Evolutionary conservation across 1,284 basidiomycete genomes (phyloP), one percentile per base, ranked within the genome.

Genomic region (Cutaneotrichosporon sp.): DNA sequence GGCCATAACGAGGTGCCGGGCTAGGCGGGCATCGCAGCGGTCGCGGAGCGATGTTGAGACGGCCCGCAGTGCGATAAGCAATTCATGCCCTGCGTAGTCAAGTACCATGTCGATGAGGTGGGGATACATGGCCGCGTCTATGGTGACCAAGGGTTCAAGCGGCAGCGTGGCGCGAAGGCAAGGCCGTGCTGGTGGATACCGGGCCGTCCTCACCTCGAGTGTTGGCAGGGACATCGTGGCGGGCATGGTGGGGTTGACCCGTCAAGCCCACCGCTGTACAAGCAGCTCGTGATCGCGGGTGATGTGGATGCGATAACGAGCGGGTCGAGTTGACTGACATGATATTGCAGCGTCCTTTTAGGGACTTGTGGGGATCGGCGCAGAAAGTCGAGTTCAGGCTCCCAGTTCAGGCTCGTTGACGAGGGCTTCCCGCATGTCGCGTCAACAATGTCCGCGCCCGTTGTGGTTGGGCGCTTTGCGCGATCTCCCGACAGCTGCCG

Each of bases 41-140:
- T 53, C 51, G 18, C 51, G 30, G n/a, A 53, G 30, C 16, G 18
- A 31, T 10, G 31, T 30, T 8, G 30, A 53, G 16, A 34, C 51
- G 16, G 51, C 51, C 7, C 51, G 51, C 8, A 53, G 31, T 6
- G 30, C 30, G 51, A 53, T 22, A 10, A 53, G 30, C 31, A 30
- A 53, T 5, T 18, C 30, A 18, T 53, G 51, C 31, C 13, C 26
- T 5, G 51, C 51, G 9, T n/a, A 18, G 16, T 31, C 30, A 4
- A 53, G 26, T 8, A 53, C 30, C 51, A 32, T 53, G 16, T 53
- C 51, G 4, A 53, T 6, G 51, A 53, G 26, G 51, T 53, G 51
- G 31, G 51, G 51, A 34, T 53, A 53, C 51, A 53, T 53, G 6
- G 13, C 16, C 13, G 51, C 51, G 30, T 53, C 51, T 30, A 53